Evolutionary conservation across 345 rosid species (phyloP).

Genomic region (Melastoma malabathricum): DNA sequence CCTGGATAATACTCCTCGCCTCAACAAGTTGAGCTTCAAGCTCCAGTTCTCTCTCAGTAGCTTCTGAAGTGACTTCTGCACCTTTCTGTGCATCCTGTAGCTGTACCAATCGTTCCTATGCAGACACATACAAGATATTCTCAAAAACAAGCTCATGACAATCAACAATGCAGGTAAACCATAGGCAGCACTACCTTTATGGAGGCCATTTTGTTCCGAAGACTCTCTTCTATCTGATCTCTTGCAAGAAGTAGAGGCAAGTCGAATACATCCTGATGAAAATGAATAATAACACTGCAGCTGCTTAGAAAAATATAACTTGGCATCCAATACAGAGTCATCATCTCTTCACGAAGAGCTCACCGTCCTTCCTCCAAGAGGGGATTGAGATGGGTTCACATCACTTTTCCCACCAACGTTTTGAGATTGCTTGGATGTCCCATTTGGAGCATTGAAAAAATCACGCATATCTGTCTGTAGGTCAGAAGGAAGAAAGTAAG

Average conservation of each 20-base stretch:
- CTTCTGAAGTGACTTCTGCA: slow-evolving; percentile 85
- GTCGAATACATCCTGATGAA: slow-evolving; percentile 76
- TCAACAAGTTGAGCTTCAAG: slow-evolving; percentile 99
- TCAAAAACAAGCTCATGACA: too few relatives aligned
- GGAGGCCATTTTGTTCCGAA: slow-evolving; percentile 80
- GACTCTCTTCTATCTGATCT: slow-evolving; percentile 95
- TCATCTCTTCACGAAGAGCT: not conserved
- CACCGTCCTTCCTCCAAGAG: slow-evolving; percentile 97
- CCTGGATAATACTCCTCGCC: slow-evolving; percentile 96
- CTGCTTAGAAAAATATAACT: too few relatives aligned
- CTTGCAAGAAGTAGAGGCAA: slow-evolving; percentile 87
- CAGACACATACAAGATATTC: slow-evolving; percentile 2
- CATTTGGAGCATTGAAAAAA: slow-evolving; percentile 76
- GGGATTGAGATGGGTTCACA: slow-evolving; percentile 64
- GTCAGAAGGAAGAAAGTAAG: not conserved
- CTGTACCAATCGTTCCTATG: slow-evolving; percentile 71
- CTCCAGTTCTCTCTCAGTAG: slow-evolving; percentile 93
- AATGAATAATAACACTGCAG: not conserved
- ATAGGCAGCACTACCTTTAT: slow-evolving; percentile 49
- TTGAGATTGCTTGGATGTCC: slow-evolving; percentile 57
- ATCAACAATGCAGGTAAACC: not conserved
- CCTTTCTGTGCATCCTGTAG: slow-evolving; percentile 87
- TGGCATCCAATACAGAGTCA: too few relatives aligned
- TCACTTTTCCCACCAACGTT: slow-evolving; percentile 42
- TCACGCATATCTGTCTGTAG: slow-evolving; percentile 87